Base-by-base conservation (phyloP, 2,329 filamentous ascomycete species). In the Botryotinia calthae region DNA sequence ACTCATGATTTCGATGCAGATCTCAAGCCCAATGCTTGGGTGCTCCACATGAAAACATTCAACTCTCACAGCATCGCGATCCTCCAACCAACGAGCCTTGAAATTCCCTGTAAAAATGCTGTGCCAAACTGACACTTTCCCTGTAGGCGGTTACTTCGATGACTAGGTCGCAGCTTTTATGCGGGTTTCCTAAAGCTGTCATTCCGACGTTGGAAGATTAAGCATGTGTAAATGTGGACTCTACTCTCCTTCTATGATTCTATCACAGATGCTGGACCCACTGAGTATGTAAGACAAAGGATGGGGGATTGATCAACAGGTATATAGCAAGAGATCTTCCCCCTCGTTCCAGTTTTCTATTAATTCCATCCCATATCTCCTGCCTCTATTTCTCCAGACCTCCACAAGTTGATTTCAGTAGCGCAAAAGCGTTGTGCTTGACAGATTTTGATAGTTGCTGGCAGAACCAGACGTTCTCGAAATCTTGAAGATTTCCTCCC, bases 211-310 rank as follows among this genome's bases (percentile, higher is more conserved):
- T 67, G 63, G 25, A 59, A 67, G 25, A 28, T n/a, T 37, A 31
- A 72, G 31, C 70, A 67, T 68, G 40, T 71, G 62, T 48, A 58
- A 72, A 66, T 67, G 70, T 59, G 70, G 70, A 40, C 20, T 67
- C 51, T 44, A 8, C 44, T 59, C 25, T 67, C 28, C 54, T 31
- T 48, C 40, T n/a, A n/a, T n/a, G n/a, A n/a, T n/a, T n/a, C n/a
- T n/a, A n/a, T n/a, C 18, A 42, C 48, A 42, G 42, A 68, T 54
- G 51, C 54, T 22, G 42, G 54, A 59, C 59, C 70, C 54, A 68
- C 54, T 14, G 5, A 51, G 62, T 61, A 40, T 68, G 54, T 68
- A 54, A 61, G 63, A 58, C 18, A 59, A 58, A 70, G 46, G 64
- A 64, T 72, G 71, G 71, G 66, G 64, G 22, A 48, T 42, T 18